Conservation (phyloP, 108 stramenopile species). For the Cyclostephanos tholiformis region DNA sequence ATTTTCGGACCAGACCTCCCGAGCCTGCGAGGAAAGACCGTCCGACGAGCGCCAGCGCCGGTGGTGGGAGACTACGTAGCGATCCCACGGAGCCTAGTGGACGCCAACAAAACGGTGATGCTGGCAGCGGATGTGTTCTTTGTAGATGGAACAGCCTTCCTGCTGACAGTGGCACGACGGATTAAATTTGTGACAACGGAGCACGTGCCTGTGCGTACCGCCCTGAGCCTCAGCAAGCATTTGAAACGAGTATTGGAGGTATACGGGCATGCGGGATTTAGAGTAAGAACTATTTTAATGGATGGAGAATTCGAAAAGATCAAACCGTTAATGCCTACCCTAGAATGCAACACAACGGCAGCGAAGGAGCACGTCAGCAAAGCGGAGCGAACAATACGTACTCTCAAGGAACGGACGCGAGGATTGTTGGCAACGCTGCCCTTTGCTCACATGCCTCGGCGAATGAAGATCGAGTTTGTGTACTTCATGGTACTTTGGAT, state of each 20-base stretch:
- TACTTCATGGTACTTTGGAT: not conserved
- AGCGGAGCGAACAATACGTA: not conserved
- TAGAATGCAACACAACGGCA: conserved; percentile 27
- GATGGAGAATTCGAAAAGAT: conserved; percentile 3
- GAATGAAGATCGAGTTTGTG: not conserved
- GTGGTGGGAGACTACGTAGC: conserved; percentile 24
- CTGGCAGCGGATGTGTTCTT: conserved; percentile 20
- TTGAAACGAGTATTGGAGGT: not conserved
- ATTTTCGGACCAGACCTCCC: conserved; percentile 35
- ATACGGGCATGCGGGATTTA: not conserved
- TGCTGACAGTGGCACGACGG: conserved; percentile 13
- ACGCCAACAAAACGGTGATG: conserved; percentile 19
- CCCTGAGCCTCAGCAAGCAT: conserved; percentile 12
- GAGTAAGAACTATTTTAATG: not conserved
- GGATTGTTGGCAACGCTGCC: conserved; percentile 24
- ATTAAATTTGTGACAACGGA: conserved; percentile 18
- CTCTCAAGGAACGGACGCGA: conserved; percentile 24
- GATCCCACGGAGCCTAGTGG: conserved; percentile 25
- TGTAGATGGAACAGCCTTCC: too few relatives aligned
- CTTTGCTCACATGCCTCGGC: conserved; percentile 4
- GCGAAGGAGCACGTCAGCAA: conserved; percentile 17
- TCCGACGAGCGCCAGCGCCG: conserved; percentile 12
- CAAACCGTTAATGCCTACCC: not conserved
- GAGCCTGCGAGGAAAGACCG: conserved; percentile 12
- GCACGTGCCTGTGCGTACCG: conserved; percentile 16